Conservation (phyloP, 768 basidiomycete species). For the Tulasnella sp. region DNA sequence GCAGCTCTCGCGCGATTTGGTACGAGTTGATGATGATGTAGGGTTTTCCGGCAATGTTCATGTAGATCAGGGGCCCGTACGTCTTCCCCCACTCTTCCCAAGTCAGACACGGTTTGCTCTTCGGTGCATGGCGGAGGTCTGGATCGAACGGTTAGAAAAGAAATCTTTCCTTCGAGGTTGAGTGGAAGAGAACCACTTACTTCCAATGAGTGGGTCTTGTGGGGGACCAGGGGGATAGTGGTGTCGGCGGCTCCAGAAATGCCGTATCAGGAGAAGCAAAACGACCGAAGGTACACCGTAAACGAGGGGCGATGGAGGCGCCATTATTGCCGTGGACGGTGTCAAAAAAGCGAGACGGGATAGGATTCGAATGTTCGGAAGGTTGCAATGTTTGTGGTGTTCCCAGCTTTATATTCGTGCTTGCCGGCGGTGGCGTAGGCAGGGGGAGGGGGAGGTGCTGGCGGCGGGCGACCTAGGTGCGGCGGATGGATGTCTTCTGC, state of each 20-base stretch:
- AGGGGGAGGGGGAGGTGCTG: neutral
- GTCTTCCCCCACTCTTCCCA: constrained; percentile 26
- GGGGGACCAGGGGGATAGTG: constrained; percentile 12
- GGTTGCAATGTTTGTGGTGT: neutral
- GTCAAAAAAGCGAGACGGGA: neutral
- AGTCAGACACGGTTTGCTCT: neutral
- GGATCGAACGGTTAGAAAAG: too few species aligned
- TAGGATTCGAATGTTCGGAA: neutral
- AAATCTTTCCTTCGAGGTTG: too few species aligned
- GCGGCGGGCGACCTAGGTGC: neutral
- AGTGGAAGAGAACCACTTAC: neutral
- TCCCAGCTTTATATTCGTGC: neutral
- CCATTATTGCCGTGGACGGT: neutral
- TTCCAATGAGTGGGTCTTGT: constrained; percentile 2
- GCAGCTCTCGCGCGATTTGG: constrained; percentile 34
- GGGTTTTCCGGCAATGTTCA: constrained; percentile 10
- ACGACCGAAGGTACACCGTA: neutral
- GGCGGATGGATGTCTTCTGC: neutral
- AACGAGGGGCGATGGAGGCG: neutral
- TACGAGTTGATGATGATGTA: constrained; percentile 32
- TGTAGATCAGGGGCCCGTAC: constrained; percentile 23
- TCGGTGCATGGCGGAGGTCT: constrained; percentile 14
- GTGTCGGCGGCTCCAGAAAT: neutral
- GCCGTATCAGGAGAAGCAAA: neutral
- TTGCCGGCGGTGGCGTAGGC: constrained; percentile 3